A percentile compares a stretch with the other conserved stretches of the same genome.
Evolutionary conservation across 805 yeast species (phyloP).

Genomic region (Candida nanaspora): DNA sequence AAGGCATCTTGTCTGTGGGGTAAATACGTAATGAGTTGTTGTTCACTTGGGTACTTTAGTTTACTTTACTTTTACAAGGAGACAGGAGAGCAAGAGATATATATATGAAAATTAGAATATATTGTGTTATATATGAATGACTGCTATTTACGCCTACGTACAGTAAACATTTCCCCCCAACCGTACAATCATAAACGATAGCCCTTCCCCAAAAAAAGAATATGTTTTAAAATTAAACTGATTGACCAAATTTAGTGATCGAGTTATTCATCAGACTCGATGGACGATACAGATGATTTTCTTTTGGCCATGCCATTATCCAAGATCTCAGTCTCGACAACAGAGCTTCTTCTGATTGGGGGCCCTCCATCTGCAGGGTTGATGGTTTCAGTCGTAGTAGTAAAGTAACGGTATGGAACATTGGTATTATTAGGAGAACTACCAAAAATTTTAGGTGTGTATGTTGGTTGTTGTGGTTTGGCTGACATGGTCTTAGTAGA

Average conservation of each 20-base stretch:
- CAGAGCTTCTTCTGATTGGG: background rate
- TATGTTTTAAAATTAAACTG: no score
- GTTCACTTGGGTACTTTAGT: no score
- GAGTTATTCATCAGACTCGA: background rate
- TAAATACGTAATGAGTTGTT: no score
- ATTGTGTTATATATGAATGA: no score
- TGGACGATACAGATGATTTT: background rate
- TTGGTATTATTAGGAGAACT: conserved; percentile 23
- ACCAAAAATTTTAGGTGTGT: background rate
- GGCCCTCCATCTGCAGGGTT: background rate
- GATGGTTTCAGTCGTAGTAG: background rate
- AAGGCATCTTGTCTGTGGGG: no score
- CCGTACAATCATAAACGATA: no score
- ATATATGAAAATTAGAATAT: no score
- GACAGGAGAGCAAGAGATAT: no score
- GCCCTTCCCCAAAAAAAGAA: no score
- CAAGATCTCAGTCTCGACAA: background rate
- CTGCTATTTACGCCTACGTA: no score
- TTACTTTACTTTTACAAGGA: no score
- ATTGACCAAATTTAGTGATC: background rate
- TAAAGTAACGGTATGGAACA: conserved; percentile 22
- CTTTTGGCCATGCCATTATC: background rate
- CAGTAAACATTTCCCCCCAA: no score
- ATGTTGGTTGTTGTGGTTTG: background rate
- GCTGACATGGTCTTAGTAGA: conserved; percentile 6